Base-by-base conservation (phyloP, 2,329 filamentous ascomycete species). In the Penicillium sp. region DNA sequence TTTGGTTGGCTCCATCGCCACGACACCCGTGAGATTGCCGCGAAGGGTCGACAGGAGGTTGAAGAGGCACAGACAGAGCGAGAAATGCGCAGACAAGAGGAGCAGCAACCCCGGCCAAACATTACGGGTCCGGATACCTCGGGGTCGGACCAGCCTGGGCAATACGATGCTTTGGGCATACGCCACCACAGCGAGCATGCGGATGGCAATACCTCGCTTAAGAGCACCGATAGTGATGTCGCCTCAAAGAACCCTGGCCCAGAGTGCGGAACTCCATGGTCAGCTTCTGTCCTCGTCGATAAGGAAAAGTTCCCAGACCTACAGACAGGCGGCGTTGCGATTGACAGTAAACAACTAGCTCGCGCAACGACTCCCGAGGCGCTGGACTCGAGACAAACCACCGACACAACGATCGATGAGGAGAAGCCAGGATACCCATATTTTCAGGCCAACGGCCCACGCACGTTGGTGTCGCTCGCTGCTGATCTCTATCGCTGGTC, bases 1-100 rank as follows among this genome's bases (percentile, higher is more conserved):
- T 80, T 75, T 52, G 85, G 84, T 0, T 88, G 83, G 84, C 58
- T 73, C 1, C 71, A 82, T 59, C 75, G 83, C 3, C 61, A 80
- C 3, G 77, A 84, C 53, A 86, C 83, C 0, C 77, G 83, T 1
- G 70, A 77, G 15, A 82, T 85, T 37, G 81, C 84, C 2, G 72
- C 71, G 2, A 74, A 75, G 39, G 81, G 81, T 2, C 74, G 77
- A 21, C 58, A 69, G 24, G 75, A 78, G 33, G 59, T 78, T 24
- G 72, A 77, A 57, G 58, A 62, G 9, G 70, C 72, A 24, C 68
- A 69, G 41, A 68, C 67, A 3, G 68, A 75, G 49, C 68, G 67
- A 45, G 61, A 60, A 3, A 67, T 75, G 51, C 68, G 67, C 43
- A 61, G 60, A 19, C 40, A 33, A 10, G 32, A 39, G 4, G 35